Conservation (phyloP, 2,329 filamentous ascomycete genomes). For the Nemania diffusa region DNA sequence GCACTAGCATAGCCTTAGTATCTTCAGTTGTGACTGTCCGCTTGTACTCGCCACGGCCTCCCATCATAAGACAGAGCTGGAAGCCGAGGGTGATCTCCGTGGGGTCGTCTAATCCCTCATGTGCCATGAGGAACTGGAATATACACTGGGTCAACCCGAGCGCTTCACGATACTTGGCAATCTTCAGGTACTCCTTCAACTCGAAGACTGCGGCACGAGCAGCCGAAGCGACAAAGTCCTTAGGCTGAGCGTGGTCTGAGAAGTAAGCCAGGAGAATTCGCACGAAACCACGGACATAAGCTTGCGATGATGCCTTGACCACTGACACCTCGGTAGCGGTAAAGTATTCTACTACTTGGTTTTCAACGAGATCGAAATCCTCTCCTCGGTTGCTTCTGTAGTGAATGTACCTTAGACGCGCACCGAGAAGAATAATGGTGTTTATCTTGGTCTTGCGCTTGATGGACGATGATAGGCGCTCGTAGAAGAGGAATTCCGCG, state of each 20-base stretch:
- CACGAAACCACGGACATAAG: slow-evolving; percentile 31
- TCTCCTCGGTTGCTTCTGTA: slow-evolving; percentile 21
- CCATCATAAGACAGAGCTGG: slow-evolving; percentile 36
- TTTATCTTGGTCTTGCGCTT: slow-evolving; percentile 29
- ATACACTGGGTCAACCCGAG: slow-evolving; percentile 25
- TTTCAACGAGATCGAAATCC: slow-evolving; percentile 33
- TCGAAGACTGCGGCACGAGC: slow-evolving; percentile 31
- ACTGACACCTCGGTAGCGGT: slow-evolving; percentile 19
- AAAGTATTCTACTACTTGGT: slow-evolving; percentile 32
- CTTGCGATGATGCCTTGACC: slow-evolving; percentile 20
- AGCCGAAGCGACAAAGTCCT: slow-evolving; percentile 33
- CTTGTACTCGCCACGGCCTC: slow-evolving; percentile 30
- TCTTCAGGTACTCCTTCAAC: slow-evolving; percentile 22
- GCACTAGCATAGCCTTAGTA: slow-evolving; percentile 32
- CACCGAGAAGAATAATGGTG: slow-evolving; percentile 29
- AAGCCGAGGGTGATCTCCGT: slow-evolving; percentile 36
- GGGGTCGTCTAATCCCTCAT: slow-evolving; percentile 35
- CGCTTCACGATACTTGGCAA: slow-evolving; percentile 28
- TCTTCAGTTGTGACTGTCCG: slow-evolving; percentile 12
- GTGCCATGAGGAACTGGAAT: slow-evolving; percentile 34
- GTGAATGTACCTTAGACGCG: slow-evolving; percentile 29
- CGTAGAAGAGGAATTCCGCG: slow-evolving; percentile 33
- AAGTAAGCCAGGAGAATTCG: slow-evolving; percentile 32
- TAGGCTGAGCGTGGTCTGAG: slow-evolving; percentile 27
- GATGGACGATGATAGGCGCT: slow-evolving; percentile 29